Evolutionary conservation across 768 basidiomycete species (phyloP).

Genomic region (Vararia minispora): DNA sequence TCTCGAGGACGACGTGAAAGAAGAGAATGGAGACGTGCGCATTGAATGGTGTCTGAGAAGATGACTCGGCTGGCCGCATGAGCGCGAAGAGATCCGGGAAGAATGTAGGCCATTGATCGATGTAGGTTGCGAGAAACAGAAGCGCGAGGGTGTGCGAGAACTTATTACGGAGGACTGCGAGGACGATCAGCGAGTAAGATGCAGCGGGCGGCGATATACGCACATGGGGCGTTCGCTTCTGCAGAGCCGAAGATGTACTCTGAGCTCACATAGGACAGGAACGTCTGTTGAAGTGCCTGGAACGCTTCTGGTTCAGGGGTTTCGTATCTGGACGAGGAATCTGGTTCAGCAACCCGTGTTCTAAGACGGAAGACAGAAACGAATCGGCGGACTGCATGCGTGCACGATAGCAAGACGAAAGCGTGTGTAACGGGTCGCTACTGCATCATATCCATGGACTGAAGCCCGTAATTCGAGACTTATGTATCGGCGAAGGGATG

Average conservation of each 20-base stretch:
- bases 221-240: constrained; percentile 74
- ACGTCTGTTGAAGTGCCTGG: constrained; percentile 59
- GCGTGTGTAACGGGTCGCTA: too few species aligned
- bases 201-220: constrained; percentile 23
- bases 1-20: constrained; percentile 87
- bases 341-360: background rate
- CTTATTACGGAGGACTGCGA: constrained; percentile 82
- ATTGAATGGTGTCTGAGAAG: constrained; percentile 54
- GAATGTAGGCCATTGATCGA: constrained; percentile 78
- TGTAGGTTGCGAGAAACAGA: constrained; percentile 82
- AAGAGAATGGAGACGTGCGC: constrained; percentile 80
- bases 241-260: constrained; percentile 84
- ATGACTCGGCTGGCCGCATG: constrained; percentile 49
- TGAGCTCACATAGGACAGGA: constrained; percentile 74
- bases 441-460: too few species aligned
- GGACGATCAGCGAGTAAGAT: constrained; percentile 10
- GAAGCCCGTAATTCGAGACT: too few species aligned
- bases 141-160: constrained; percentile 85
- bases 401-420: too few species aligned
- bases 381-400: too few species aligned
- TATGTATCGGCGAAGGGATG: too few species aligned
- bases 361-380: too few species aligned
- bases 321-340: constrained; percentile 37
- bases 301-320: constrained; percentile 62
- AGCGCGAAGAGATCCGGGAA: constrained; percentile 69